Base-by-base conservation (phyloP, 2,329 filamentous ascomycete species). In the Conoideocrella luteorostrata region DNA sequence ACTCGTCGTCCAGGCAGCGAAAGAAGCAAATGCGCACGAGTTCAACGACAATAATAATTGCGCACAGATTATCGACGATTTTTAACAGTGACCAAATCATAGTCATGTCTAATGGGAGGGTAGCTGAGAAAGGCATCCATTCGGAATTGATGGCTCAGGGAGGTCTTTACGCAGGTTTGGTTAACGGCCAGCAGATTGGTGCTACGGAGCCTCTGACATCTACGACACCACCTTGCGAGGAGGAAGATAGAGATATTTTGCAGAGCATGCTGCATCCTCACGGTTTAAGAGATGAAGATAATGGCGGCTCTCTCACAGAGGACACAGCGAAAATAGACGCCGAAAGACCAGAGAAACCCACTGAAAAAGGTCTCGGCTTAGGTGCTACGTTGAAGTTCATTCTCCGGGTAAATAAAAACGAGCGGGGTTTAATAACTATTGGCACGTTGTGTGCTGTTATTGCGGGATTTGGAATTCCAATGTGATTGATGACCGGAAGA, bases 21-120 rank as follows among this genome's bases (percentile, higher is more conserved):
- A n/a, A n/a, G n/a, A n/a, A n/a, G n/a, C n/a, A n/a, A n/a, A n/a
- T n/a, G n/a, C n/a, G n/a, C n/a, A n/a, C n/a, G n/a, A n/a, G n/a
- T n/a, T n/a, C n/a, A 30, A 84, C 80, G 1, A 80, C 78, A 0
- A 75, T 84, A 32, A 69, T 78, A 7, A 79, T 84, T 46, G 79
- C 80, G 0, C 75, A 79, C 54, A 61, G 75, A 3, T 61, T 79
- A 1, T 73, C 71, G 0, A 78, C 75, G 0, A 72, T 78, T 46
- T 70, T 69, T 47, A 63, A 73, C 41, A 79, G 80, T 0, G 77
- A 84, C 50, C 70, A 75, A 38, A 84, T 84, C 36, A 62, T 82
- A 13, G 79, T 84, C 5, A 63, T 84, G 48, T 65, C 73, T 3
- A 63, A 72, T 44, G 80, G 80, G 0, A 57, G 65, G 30, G 68